Evolutionary conservation across 495 filamentous ascomycete genomes (phyloP), one percentile per base, ranked within the genome.

Genomic region (Glarea lozoyensis): DNA sequence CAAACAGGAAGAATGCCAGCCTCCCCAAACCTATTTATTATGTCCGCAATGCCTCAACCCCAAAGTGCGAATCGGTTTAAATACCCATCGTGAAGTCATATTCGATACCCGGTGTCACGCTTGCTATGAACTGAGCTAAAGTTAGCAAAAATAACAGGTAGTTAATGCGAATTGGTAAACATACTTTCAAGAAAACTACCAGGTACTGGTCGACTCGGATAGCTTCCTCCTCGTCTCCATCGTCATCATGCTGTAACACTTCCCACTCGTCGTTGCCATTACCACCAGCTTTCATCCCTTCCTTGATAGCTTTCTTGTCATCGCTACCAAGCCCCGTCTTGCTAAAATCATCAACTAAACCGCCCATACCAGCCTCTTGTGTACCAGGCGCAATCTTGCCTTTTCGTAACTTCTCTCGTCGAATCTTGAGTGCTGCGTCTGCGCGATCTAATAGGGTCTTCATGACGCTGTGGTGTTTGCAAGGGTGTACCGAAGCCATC

Each of bases 81-180:
- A 98, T 80, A 2, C 90, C 87, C 89, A 97, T 98, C 1, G 92
- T 98, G 60, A 93, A 96, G 60, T 98, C 92, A 59, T 97, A 86
- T 66, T 97, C 92, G 59, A 98, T 96, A 11, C 88, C 88, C 6
- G 92, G 92, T 17, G 90, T 96, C 19, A 98, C 90, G 46, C 84
- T 89, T 10, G 92, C 88, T 73, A 97, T 93, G 62, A 98, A 97
- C 78, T 77, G 42, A 12, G 15, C 25, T 9, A 9, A 1, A 3
- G 42, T 46, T 40, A 58, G 47, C 43, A 21, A 34, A 4, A 25
- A 10, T 22, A 21, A 22, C 25, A 5, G 17, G n/a, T 18, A 33
- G n/a, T 1, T 19, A 4, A 18, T 3, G 25, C 6, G 42, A 34
- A 37, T 20, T 17, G 58, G 12, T 40, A 61, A 61, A 44, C 46